phyloP scores from a whole-genome alignment of 106 monocot genomes.

The Dioscorea zingiberensis region DNA sequence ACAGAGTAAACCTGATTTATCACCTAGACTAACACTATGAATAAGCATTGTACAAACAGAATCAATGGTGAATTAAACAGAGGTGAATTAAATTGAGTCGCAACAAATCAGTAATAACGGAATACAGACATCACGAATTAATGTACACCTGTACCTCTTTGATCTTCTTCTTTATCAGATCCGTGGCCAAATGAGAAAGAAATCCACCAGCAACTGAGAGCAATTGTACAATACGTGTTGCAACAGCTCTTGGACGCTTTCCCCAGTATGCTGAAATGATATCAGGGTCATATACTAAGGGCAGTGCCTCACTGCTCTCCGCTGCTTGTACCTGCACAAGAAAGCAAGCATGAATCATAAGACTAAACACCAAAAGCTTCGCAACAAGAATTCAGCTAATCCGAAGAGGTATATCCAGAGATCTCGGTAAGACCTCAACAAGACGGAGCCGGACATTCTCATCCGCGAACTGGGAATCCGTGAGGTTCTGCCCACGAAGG shows the following conservation, averaged over 20 bases:
- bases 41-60: neutral
- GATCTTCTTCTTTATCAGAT: conserved; percentile 81
- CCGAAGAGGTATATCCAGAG: too few species aligned
- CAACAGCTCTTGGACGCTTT: conserved; percentile 83
- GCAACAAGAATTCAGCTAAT: too few species aligned
- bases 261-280: conserved; percentile 85
- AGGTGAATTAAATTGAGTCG: too few species aligned
- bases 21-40: neutral
- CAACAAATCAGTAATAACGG: neutral
- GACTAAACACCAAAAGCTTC: too few species aligned
- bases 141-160: conserved; percentile 65
- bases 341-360: neutral
- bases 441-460: conserved; percentile 79
- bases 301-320: conserved; percentile 56
- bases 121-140: neutral
- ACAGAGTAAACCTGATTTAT: neutral
- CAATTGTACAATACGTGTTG: conserved; percentile 87
- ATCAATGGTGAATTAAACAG: neutral
- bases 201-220: conserved; percentile 95
- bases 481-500: conserved; percentile 85
- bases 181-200: conserved; percentile 65
- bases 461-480: conserved; percentile 83
- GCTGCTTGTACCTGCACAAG: conserved; percentile 34
- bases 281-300: conserved; percentile 84
- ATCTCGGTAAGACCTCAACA: conserved; percentile 61